Evolutionary conservation across 257 asterid species (phyloP), one percentile per base, ranked within the genome.

Genomic region (Sherardia arvensis): DNA sequence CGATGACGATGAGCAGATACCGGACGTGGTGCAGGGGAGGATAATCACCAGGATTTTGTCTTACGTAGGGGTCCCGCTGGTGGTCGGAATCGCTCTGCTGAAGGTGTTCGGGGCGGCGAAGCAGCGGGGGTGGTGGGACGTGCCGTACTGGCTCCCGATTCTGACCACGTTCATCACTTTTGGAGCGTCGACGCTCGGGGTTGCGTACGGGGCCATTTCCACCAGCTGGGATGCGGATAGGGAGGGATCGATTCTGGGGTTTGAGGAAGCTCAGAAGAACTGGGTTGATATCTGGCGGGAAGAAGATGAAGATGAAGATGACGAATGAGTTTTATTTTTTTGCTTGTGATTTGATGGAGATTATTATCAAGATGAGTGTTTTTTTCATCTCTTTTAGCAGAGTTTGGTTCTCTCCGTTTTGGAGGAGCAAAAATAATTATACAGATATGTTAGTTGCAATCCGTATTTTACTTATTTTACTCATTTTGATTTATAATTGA

Each of bases 241-340:
- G n/a, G 73, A 86, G 14, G 96, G 96, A 0, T 82, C 93, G 1
- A 18, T 80, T 63, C 72, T 86, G 21, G 96, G 95, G 67, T 63
- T 88, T 12, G 95, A 88, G 53, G 83, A 88, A 78, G 79, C 84
- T 60, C 84, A 78, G 76, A 78, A 77, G 85, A 86, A 88, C 66
- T 88, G 96, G 96, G 81, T 10, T 53, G 90, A 82, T 34, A 80
- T 88, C 83, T 88, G 95, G 96, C 71, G 72, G 20, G 95, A 79
- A 74, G 95, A 83, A 68, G 79, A 75, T n/a, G n/a, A n/a, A 21
- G 81, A 55, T 21, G 66, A 22, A 22, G 23, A 22, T 38, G 51
- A 43, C 17, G n/a, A 7, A 0, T 43, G 18, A 38, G 4, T 10
- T 38, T 3, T 38, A 4, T 33, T n/a, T n/a, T n/a, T n/a, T n/a